Base-by-base conservation (phyloP, 306 rosid species). In the Dalbergia cultrata region DNA sequence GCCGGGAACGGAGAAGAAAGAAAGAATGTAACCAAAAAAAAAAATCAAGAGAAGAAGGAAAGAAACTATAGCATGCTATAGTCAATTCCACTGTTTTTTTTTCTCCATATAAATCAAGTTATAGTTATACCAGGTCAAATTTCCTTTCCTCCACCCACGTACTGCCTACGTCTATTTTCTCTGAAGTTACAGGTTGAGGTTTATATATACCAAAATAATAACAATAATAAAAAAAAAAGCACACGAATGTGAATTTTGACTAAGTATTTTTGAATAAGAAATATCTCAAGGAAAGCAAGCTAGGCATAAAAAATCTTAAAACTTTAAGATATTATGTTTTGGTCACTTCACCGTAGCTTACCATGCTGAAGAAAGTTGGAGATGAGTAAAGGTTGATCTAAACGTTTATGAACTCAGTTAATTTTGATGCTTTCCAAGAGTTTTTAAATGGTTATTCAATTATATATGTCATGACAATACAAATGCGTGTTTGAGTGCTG, bases 141-240 rank as follows among this genome's bases (percentile, higher is more conserved):
- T 43, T 78, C 61, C 60, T 61, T 68, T 43, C 37, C 62, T 33
- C 60, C 8, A 56, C 45, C 47, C 47, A 77, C 58, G 8, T 41
- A 54, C n/a, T 17, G 7, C 4, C 6, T 54, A n/a, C 8, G 34
- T 56, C 35, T 13, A 39, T 68, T 22, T 54, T 11, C 60, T 69
- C 11, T 44, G 2, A 41, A 12, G 49, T 41, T 57, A 4, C n/a
- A 67, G 31, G 6, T 68, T 16, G 12, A 78, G 17, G 7, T 68
- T 68, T 53, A 49, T 11, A 13, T 49, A 49, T 49, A 14, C n/a
- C 50, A 9, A 45, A 5, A 5, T 13, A 14, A 4, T 13, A 16
- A 6, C 1, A 17, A 53, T 16, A 43, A 43, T 1, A 43, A 44
- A 9, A 44, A 44, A 8, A 10, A 8, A 44, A 0, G 1, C 17